Percentiles rank a stretch among this genome's conserved stretches.
These are phyloP conservation scores for Taiozyma onychis DNA, from an alignment of 1,139 yeast genomes.

Conservation along the genomic window DNA sequence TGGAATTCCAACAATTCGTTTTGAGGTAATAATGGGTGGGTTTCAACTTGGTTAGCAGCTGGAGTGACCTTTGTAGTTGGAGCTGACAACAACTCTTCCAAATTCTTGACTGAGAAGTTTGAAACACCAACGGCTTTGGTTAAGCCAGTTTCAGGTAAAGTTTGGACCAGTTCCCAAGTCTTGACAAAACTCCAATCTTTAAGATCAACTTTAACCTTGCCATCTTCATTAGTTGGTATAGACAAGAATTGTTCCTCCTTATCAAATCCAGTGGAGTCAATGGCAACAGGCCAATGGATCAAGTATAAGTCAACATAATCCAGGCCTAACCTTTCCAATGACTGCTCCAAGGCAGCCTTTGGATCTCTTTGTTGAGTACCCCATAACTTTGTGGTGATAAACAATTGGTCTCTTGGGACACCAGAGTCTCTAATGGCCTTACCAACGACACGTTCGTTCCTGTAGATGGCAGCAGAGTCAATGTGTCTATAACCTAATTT, in stretches of 20 bases:
- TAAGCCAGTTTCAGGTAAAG: constrained; percentile 51
- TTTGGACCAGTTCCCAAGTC: constrained; percentile 68
- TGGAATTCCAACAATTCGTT: constrained; percentile 52
- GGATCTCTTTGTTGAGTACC: constrained; percentile 58
- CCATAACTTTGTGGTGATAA: constrained; percentile 80
- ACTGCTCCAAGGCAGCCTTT: constrained; percentile 50
- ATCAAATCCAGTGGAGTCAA: constrained; percentile 36
- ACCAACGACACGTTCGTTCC: constrained; percentile 67
- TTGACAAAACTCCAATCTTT: constrained; percentile 51
- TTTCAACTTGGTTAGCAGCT: constrained; percentile 68
- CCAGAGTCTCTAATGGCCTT: constrained; percentile 59
- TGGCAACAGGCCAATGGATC: constrained; percentile 82
- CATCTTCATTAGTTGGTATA: constrained; percentile 38
- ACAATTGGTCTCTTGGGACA: constrained; percentile 64
- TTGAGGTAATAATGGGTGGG: constrained; percentile 75
- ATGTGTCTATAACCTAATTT: constrained; percentile 72
- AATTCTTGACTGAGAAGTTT: constrained; percentile 54
- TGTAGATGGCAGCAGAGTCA: constrained; percentile 69
- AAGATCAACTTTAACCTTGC: constrained; percentile 39
- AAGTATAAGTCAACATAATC: constrained; percentile 82
- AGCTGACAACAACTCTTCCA: constrained; percentile 46
- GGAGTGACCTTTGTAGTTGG: constrained; percentile 53
- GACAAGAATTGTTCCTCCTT: constrained; percentile 30
- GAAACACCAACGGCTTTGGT: constrained; percentile 74
- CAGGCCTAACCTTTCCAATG: constrained; percentile 61